Evolutionary conservation across 495 filamentous ascomycete species (phyloP), one percentile per base, ranked within the genome.

Genomic region (Endocarpon pusillum): DNA sequence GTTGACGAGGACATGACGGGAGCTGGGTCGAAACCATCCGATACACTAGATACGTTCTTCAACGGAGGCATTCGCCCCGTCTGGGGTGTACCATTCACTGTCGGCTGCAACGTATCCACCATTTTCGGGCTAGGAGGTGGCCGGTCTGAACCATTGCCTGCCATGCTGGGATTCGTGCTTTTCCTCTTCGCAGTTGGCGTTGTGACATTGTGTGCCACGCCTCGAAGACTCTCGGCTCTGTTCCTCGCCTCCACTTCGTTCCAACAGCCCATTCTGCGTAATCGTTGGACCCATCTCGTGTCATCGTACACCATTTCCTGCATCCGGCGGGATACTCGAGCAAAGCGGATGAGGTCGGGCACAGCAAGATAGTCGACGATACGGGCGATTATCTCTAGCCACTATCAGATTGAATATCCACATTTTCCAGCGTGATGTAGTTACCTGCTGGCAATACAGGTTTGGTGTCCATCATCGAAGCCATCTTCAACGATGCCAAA

Each of bases 301-400:
- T 99, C 89, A 63, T 99, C 91, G 58, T 96, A 96, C 8, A 91
- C 91, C 85, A 99, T 99, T 54, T 99, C 89, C 43, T 78, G 78
- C 67, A 93, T 73, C 29, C 84, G 80, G 52, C 72, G 78, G 35
- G 84, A 94, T 19, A 80, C 77, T 19, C 77, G 75, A n/a, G 89
- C 89, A 50, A 81, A 86, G 34, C 73, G 71, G 40, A 94, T 63
- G 26, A 89, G 73, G 46, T 92, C 87, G 36, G 75, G 59, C 23
- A 91, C 66, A 20, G 83, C 75, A 39, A 94, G 71, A 56, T 86
- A 81, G 51, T 94, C 83, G 49, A 96, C 69, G 42, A 96, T 85
- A 11, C 71, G 69, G 14, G 79, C 74, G 39, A 96, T 68, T 43
- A 97, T 86, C 59, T 97, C 89, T 85, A 44, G 42, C 27, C 35